These are phyloP conservation scores for Trametes gibbosa DNA, from an alignment of 768 basidiomycete species.

Conservation along the genomic window DNA sequence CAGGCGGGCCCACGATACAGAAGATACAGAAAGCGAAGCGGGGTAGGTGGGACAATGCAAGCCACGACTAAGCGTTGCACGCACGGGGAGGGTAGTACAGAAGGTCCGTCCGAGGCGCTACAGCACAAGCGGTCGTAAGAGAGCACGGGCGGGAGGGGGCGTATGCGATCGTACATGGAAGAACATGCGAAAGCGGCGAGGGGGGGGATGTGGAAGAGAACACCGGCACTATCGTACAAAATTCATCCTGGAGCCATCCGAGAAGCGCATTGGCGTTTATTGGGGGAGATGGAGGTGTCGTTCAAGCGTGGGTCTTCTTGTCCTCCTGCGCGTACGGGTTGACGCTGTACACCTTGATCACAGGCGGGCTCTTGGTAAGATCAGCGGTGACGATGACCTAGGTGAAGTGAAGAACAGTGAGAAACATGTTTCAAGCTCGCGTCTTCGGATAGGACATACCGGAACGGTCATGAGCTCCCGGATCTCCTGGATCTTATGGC, in stretches of 20 bases:
- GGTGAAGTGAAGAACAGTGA: not conserved
- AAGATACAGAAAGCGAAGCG: not conserved
- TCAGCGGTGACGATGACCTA: conserved; percentile 95
- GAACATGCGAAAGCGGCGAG: conserved; percentile 4
- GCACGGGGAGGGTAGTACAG: not conserved
- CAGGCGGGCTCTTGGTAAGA: conserved; percentile 91
- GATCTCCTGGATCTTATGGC: conserved; percentile 96
- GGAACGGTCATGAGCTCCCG: conserved; percentile 91
- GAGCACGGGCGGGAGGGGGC: not conserved
- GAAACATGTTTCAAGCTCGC: not conserved
- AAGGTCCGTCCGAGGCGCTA: not conserved
- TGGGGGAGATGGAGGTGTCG: not conserved
- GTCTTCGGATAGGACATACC: conserved; percentile 46
- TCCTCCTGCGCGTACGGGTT: conserved; percentile 79
- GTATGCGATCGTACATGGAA: conserved; percentile 12
- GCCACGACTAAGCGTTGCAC: not conserved
- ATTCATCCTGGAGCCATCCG: conserved; percentile 9
- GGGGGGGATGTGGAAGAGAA: not conserved
- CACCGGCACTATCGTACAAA: conserved; percentile 21
- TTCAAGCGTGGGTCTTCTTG: conserved; percentile 27
- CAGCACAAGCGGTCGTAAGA: conserved; percentile 2
- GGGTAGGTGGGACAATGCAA: not conserved
- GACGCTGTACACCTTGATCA: conserved; percentile 96
- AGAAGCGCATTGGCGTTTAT: conserved; percentile 1
- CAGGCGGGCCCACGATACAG: not conserved